Percentiles rank a stretch among this genome's conserved stretches.
Conservation (phyloP, 1,284 basidiomycete species). For the Tremellales sp. region DNA sequence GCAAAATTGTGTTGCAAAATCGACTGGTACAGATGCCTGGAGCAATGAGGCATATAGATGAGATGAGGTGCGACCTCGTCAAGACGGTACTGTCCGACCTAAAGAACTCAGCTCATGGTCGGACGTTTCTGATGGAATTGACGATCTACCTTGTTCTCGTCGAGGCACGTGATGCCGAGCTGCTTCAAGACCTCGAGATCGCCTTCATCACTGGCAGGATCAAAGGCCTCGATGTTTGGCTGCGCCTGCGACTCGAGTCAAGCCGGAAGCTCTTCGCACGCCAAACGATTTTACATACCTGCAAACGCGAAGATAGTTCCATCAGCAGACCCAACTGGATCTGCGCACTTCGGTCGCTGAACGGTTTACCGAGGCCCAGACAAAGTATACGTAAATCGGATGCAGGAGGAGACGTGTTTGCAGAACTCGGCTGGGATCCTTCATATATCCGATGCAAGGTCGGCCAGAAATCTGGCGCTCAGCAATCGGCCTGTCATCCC, state of each 20-base stretch:
- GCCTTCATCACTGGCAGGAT: slow-evolving; percentile 37
- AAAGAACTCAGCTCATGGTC: not conserved
- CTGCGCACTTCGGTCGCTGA: slow-evolving; percentile 39
- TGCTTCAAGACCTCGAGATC: slow-evolving; percentile 24
- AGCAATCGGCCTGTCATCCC: slow-evolving; percentile 6
- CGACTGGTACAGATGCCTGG: slow-evolving; percentile 38
- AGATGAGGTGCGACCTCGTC: slow-evolving; percentile 19
- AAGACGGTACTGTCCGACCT: slow-evolving; percentile 27
- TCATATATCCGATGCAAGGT: not conserved
- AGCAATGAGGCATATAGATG: slow-evolving; percentile 42
- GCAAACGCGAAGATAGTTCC: slow-evolving; percentile 12
- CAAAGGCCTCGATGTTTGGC: slow-evolving; percentile 23
- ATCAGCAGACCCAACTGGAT: slow-evolving; percentile 40
- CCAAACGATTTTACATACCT: slow-evolving; percentile 12
- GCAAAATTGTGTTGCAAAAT: slow-evolving; percentile 31
- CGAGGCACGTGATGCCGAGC: slow-evolving; percentile 16
- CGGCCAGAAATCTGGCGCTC: not conserved
- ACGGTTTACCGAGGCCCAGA: slow-evolving; percentile 38
- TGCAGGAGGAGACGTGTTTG: not conserved
- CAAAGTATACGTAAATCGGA: slow-evolving; percentile 20
- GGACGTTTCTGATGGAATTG: not conserved
- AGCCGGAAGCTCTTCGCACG: no score
- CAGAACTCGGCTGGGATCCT: no score
- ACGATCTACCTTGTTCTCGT: slow-evolving; percentile 31
- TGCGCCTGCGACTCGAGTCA: not conserved